A percentile compares a stretch with the other conserved stretches of the same genome.
Evolutionary conservation across 805 yeast species (phyloP).

Genomic region (Metschnikowia cubensis): DNA sequence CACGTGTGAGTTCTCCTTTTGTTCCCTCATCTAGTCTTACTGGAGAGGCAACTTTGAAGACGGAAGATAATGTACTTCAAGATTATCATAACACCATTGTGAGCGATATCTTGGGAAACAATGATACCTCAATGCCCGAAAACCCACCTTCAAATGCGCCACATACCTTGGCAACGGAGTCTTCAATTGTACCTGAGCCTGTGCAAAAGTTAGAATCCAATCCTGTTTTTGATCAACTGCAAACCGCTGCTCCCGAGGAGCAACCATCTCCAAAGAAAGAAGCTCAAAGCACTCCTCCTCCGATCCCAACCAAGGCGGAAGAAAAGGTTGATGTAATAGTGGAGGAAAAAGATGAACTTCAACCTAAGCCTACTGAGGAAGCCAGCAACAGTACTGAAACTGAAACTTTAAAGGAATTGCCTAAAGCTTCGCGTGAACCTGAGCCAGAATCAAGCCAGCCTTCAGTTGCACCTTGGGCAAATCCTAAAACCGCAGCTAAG

Average conservation of each 20-base stretch:
- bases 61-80: conserved; percentile 31
- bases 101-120: conserved; percentile 31
- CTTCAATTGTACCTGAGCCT: not conserved
- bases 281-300: not conserved
- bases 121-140: not conserved
- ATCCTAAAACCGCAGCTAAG: conserved; percentile 10
- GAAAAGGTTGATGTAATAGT: not conserved
- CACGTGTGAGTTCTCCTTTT: conserved; percentile 41
- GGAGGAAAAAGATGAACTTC: not conserved
- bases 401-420: not conserved
- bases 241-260: not conserved
- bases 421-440: not conserved
- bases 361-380: not conserved
- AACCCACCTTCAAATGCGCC: not conserved
- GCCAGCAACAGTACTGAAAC: not conserved
- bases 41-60: conserved; percentile 6
- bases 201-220: not conserved
- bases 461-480: conserved; percentile 56
- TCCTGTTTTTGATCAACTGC: not conserved
- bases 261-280: not conserved
- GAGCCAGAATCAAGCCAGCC: conserved; percentile 2
- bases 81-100: conserved; percentile 39
- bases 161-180: not conserved
- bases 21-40: conserved; percentile 20
- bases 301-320: not conserved